A percentile compares a stretch with the other conserved stretches of the same genome.
Conservation (phyloP, 2,329 filamentous ascomycete species). For the Penicillium crustosum region DNA sequence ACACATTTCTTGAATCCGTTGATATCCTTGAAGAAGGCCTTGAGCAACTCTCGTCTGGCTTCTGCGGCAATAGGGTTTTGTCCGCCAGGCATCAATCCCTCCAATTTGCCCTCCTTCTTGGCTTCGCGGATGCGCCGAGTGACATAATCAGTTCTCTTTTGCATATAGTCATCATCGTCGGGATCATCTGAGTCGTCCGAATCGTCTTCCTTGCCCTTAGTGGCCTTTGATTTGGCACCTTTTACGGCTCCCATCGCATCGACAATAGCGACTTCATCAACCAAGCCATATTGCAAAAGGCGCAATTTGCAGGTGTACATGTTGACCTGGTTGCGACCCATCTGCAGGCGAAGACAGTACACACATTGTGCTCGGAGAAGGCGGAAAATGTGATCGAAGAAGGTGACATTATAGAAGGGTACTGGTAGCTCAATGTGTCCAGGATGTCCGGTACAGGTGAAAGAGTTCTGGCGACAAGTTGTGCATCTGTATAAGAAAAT, state of each 20-base stretch:
- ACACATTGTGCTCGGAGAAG: constrained; percentile 83
- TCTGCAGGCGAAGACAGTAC: constrained; percentile 84
- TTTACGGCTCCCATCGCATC: constrained; percentile 50
- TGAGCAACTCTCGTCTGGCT: constrained; percentile 71
- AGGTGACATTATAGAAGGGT: constrained; percentile 93
- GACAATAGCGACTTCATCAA: constrained; percentile 65
- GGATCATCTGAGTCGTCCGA: constrained; percentile 64
- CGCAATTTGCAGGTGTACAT: constrained; percentile 80
- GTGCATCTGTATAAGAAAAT: constrained; percentile 63
- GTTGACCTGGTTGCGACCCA: constrained; percentile 74
- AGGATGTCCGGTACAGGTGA: constrained; percentile 84
- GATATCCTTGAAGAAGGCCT: constrained; percentile 76
- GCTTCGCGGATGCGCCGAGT: constrained; percentile 67
- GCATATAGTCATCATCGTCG: constrained; percentile 52
- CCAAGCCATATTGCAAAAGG: constrained; percentile 78
- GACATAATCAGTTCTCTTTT: constrained; percentile 66
- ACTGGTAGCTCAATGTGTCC: constrained; percentile 94
- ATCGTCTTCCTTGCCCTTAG: constrained; percentile 55
- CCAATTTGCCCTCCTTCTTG: constrained; percentile 48
- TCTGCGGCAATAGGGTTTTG: constrained; percentile 85
- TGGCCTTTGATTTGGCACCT: constrained; percentile 46
- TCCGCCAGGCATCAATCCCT: constrained; percentile 48
- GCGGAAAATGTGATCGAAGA: constrained; percentile 86
- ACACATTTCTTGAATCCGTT: constrained; percentile 68
- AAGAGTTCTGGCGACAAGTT: constrained; percentile 82